Evolutionary conservation across 1,284 basidiomycete species (phyloP), one percentile per base, ranked within the genome.

Genomic region (Sanghuangporus sanghuang): DNA sequence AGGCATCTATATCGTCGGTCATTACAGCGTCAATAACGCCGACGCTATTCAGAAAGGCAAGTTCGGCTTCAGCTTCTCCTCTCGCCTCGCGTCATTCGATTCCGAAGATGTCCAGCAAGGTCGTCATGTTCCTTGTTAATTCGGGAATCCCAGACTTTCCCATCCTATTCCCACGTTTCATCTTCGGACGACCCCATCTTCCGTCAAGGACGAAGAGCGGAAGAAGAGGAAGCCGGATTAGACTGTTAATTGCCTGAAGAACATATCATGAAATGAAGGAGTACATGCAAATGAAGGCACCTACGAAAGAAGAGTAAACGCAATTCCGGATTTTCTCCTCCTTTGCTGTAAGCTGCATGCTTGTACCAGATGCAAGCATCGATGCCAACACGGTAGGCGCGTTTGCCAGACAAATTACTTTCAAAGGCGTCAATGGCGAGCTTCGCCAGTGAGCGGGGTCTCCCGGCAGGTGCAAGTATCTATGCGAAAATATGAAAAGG

Each of bases 171-270:
- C 76, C 76, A 36, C 88, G 74, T 77, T 91, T 92, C 52, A 79
- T 70, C n/a, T 73, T 71, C 0, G 89, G 89, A 40, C 86, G 76
- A 27, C 79, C 69, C 0, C 81, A 77, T 0, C 89, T 42, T 42
- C 40, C 90, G 72, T 92, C 90, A 69, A 90, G 90, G 2, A 92
- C 83, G 71, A 92, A 90, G 0, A 91, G 72, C 1, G 83, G 82
- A 18, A 85, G 71, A 46, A 89, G 72, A 0, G 88, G 86, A 6
- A 85, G 75, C 50, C 75, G 71, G 3, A 82, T 69, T 6, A 90
- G 75, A 2, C 44, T 39, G n/a, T 50, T 57, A 14, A 62, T 42
- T 42, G 18, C 59, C 48, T 21, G 21, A n/a, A 23, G 9, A 27
- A n/a, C 23, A 2, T 23, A 49, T 18, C 18, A 49, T n/a, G 14